Evolutionary conservation across 2,329 filamentous ascomycete species (phyloP).

Genomic region (Exophiala sideris): DNA sequence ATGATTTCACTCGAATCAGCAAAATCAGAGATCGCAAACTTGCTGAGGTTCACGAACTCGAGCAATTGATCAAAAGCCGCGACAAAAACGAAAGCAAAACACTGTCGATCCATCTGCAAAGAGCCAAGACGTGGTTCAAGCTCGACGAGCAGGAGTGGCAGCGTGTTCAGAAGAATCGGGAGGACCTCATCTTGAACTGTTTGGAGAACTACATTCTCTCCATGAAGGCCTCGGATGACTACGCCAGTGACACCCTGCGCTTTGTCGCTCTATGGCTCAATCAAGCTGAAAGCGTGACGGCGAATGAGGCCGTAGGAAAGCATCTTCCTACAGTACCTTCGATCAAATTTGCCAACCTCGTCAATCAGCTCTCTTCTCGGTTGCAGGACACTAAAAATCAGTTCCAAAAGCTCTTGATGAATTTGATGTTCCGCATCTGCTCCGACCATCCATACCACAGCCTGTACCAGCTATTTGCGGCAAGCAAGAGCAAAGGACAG

Average conservation of each 20-base stretch:
- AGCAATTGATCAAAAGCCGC: slow-evolving; percentile 51
- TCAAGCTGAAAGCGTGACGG: slow-evolving; percentile 68
- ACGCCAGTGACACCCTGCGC: slow-evolving; percentile 84
- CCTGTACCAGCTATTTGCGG: slow-evolving; percentile 94
- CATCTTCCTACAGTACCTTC: slow-evolving; percentile 74
- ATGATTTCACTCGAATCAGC: slow-evolving; percentile 78
- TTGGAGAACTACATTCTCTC: slow-evolving; percentile 90
- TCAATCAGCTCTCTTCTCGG: slow-evolving; percentile 96
- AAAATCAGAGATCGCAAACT: slow-evolving; percentile 76
- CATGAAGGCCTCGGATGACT: slow-evolving; percentile 77
- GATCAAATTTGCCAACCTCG: slow-evolving; percentile 84
- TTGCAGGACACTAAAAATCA: slow-evolving; percentile 65
- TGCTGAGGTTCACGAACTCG: slow-evolving; percentile 73
- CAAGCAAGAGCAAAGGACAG: slow-evolving; percentile 62
- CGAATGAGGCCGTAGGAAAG: slow-evolving; percentile 71
- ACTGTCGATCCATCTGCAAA: slow-evolving; percentile 60
- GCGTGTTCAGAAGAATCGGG: slow-evolving; percentile 70
- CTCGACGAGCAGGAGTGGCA: slow-evolving; percentile 85
- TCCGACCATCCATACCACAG: slow-evolving; percentile 92
- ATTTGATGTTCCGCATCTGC: slow-evolving; percentile 78
- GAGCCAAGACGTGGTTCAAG: slow-evolving; percentile 84
- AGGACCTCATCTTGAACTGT: slow-evolving; percentile 81
- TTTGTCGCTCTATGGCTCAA: slow-evolving; percentile 96
- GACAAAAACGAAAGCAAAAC: slow-evolving; percentile 46
- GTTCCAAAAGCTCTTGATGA: slow-evolving; percentile 74